These are phyloP conservation scores for Aquanectria penicillioides DNA, from an alignment of 2,329 filamentous ascomycete genomes.

Conservation along the genomic window DNA sequence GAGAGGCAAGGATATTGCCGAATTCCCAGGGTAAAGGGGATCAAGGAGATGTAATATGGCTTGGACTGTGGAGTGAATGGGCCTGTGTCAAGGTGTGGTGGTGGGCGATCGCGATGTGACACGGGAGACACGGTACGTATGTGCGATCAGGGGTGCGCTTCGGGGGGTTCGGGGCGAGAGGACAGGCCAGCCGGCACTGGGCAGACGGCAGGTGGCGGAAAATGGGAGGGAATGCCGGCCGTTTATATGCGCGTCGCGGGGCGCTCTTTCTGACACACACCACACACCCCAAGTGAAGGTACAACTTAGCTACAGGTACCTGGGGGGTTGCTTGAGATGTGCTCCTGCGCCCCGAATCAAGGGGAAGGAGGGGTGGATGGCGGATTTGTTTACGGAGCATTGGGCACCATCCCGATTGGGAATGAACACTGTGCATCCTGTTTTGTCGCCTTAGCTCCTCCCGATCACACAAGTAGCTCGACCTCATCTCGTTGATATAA, in stretches of 20 bases:
- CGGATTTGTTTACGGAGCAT: constrained; percentile 15
- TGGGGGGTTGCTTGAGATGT: constrained; percentile 14
- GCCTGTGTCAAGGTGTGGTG: constrained; percentile 4
- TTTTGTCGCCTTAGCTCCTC: constrained; percentile 13
- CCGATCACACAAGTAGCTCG: too few relatives aligned
- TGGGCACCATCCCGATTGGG: constrained; percentile 25
- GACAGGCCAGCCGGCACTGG: constrained; percentile 34
- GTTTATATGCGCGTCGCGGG: constrained; percentile 60
- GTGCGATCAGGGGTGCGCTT: constrained; percentile 4
- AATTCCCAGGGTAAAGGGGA: not conserved
- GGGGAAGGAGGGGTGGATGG: constrained; percentile 24
- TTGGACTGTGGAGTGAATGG: not conserved
- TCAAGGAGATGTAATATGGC: not conserved
- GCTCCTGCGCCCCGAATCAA: constrained; percentile 6
- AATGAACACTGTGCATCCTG: constrained; percentile 26
- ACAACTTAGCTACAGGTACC: constrained; percentile 11
- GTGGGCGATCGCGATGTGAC: constrained; percentile 12
- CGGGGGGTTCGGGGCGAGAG: constrained; percentile 5
- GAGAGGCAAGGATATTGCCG: not conserved
- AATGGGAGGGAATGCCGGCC: constrained; percentile 53
- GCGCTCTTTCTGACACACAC: constrained; percentile 28
- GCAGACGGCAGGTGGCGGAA: constrained; percentile 37
- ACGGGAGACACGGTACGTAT: not conserved
- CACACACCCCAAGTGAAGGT: constrained; percentile 16
- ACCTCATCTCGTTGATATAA: not conserved